A percentile compares a stretch with the other conserved stretches of the same genome.
phyloP scores from a whole-genome alignment of 306 rosid genomes.

The Luffa aegyptiaca region DNA sequence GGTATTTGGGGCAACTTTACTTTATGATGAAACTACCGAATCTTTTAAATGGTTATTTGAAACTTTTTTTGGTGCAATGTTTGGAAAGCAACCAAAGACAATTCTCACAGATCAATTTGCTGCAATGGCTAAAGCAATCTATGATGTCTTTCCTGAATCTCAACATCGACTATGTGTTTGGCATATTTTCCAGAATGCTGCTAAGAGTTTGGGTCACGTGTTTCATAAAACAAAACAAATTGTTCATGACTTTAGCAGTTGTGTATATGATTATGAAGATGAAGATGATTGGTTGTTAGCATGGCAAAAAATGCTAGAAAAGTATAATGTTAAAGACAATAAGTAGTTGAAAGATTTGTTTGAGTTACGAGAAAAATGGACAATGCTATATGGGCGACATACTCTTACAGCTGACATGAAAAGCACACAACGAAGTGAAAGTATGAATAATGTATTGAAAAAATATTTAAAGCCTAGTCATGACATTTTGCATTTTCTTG shows the following conservation, averaged over 20 bases:
- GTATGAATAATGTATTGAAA: background rate
- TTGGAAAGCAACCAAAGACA: background rate
- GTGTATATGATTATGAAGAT: constrained; percentile 7
- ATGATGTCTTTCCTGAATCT: background rate
- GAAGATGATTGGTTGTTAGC: constrained; percentile 7
- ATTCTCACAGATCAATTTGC: constrained; percentile 7
- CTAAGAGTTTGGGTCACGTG: background rate
- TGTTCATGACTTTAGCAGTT: background rate
- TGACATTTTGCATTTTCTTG: background rate
- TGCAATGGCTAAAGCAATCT: background rate
- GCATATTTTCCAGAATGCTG: background rate
- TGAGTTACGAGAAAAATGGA: background rate
- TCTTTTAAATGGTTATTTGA: constrained; percentile 10
- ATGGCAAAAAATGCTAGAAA: constrained; percentile 6
- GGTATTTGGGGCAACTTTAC: background rate
- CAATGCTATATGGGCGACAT: background rate
- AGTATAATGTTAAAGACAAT: background rate
- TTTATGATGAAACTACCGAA: constrained; percentile 2
- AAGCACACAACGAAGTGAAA: background rate
- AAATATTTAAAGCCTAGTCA: constrained; percentile 7
- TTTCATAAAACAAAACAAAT: background rate
- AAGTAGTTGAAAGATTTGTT: background rate
- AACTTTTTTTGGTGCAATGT: background rate
- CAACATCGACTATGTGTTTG: background rate
- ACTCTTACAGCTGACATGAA: background rate